phyloP scores from a whole-genome alignment of 106 monocot species.

The Alisma plantagoaquatica region DNA sequence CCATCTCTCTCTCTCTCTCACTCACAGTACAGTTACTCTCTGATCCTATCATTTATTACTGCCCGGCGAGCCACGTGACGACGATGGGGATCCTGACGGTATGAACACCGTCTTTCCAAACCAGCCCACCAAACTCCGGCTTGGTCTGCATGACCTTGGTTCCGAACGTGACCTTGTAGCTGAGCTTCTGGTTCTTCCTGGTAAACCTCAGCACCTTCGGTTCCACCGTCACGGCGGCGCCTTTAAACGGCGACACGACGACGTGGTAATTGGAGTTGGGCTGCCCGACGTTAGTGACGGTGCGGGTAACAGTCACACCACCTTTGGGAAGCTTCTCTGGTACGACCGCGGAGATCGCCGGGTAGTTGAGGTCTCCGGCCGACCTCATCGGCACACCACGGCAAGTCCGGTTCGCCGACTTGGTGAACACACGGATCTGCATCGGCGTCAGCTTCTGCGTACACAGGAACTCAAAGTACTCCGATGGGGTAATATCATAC shows the following conservation, averaged over 20 bases:
- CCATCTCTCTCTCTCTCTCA: too few relatives aligned
- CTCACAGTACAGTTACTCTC: too few relatives aligned
- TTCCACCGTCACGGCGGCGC: constrained; percentile 48
- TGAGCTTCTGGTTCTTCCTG: constrained; percentile 48
- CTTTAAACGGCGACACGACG: constrained; percentile 39
- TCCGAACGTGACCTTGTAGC: constrained; percentile 52
- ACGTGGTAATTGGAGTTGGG: constrained; percentile 50
- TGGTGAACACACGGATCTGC: constrained; percentile 60
- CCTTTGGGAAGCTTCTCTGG: constrained; percentile 9
- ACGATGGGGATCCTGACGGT: too few relatives aligned
- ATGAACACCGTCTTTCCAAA: too few relatives aligned
- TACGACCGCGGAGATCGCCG: constrained; percentile 80
- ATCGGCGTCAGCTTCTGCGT: constrained; percentile 50
- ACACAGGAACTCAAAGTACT: constrained; percentile 89
- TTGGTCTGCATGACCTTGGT: constrained; percentile 21
- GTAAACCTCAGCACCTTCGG: constrained; percentile 51
- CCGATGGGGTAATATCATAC: constrained; percentile 49
- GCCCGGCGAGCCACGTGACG: too few relatives aligned
- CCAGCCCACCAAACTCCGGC: too few relatives aligned
- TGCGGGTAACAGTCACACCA: constrained; percentile 37
- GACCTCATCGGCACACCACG: constrained; percentile 34
- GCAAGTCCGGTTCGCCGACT: constrained; percentile 48
- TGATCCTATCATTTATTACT: too few relatives aligned
- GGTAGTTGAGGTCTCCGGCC: constrained; percentile 77
- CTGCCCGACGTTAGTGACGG: constrained; percentile 70